phyloP scores from a whole-genome alignment of 1,139 yeast genomes.

The Lodderomyces metapsilosis region DNA sequence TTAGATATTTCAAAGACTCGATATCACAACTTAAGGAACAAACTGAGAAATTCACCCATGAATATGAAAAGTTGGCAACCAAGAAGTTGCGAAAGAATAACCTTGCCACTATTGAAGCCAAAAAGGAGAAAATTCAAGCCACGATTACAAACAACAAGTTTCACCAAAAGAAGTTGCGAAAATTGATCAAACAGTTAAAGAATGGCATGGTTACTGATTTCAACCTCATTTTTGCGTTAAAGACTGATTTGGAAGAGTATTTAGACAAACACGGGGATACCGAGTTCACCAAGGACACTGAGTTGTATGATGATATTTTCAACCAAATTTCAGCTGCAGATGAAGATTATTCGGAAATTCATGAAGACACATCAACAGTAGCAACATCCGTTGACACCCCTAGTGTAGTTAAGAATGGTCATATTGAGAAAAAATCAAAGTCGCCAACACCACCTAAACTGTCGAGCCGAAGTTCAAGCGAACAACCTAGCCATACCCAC shows the following conservation, averaged over 20 bases:
- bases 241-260: constrained; percentile 41
- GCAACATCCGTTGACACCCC: constrained; percentile 4
- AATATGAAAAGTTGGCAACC: constrained; percentile 39
- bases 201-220: constrained; percentile 31
- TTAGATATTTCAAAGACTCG: constrained; percentile 30
- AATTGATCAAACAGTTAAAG: constrained; percentile 31
- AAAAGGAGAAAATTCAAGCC: constrained; percentile 44
- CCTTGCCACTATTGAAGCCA: constrained; percentile 36
- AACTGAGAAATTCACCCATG: constrained; percentile 33
- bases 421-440: background rate
- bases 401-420: constrained; percentile 4
- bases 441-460: background rate
- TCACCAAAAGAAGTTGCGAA: constrained; percentile 39
- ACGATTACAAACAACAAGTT: constrained; percentile 35
- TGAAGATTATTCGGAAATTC: constrained; percentile 16
- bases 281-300: constrained; percentile 35
- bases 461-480: constrained; percentile 5
- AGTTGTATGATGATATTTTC: constrained; percentile 44
- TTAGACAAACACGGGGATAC: constrained; percentile 42
- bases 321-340: constrained; percentile 19
- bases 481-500: constrained; percentile 4
- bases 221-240: constrained; percentile 34
- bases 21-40: constrained; percentile 35
- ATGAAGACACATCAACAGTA: constrained; percentile 10
- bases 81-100: constrained; percentile 44